Base-by-base conservation (phyloP, 345 rosid genomes). In the Acer campestre region DNA sequence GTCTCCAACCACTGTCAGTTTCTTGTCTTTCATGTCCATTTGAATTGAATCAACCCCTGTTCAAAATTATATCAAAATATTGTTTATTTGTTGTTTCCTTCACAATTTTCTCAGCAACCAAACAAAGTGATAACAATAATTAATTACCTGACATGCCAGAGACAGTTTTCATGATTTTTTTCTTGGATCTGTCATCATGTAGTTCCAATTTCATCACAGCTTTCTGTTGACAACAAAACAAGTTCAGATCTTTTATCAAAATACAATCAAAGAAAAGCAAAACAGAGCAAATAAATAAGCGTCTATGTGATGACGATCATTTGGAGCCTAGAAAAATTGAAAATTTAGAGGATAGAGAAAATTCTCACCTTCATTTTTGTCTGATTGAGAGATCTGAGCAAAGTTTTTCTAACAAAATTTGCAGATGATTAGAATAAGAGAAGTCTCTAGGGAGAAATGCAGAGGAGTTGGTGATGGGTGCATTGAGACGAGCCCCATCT, bases 11-110 rank as follows among this genome's bases (percentile, higher is more conserved):
- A 89, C 78, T 1, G 95, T 93, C 84, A 91, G 25, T 73, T 90
- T 88, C 74, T 84, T 83, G n/a, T 90, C 89, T 85, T 92, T 89
- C 80, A 81, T 79, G 72, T 92, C 93, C 73, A 88, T 23, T 58
- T 88, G 11, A 23, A 91, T 69, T 1, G 93, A 88, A 14, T 81
- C 83, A 48, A 92, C 89, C 71, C 93, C 91, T 86, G 27, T 13
- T 10, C 31, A 29, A 35, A 68, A 9, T 44, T 29, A 29, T 29
- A 29, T 29, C 31, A 29, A 29, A 29, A 29, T 29, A 29, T 29
- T 29, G 31, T 29, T 29, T 3, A 29, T 29, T 29, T 29, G 31
- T 29, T 29, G 31, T 29, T 29, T 29, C 31, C 44, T 40, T 4
- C 44, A 40, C 6, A 29, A 29, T 29, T 40, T 68, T 48, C 29